Evolutionary conservation across 1,284 basidiomycete genomes (phyloP).

Genomic region (Tremellales sp.): DNA sequence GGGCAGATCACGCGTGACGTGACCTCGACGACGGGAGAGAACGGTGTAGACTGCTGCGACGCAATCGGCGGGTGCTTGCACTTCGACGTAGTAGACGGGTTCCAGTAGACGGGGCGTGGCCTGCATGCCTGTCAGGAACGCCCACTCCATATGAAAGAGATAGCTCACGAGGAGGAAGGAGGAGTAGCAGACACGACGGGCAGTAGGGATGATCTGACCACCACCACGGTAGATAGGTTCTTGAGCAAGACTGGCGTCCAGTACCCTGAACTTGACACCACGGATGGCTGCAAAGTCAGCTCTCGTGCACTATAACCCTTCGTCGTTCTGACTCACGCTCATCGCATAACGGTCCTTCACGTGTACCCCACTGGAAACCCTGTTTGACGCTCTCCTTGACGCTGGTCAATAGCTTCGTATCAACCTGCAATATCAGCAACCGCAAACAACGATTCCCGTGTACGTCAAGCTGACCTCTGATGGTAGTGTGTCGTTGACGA

Average conservation of each 20-base stretch:
- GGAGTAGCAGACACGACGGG: constrained; percentile 96
- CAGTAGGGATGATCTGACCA: constrained; percentile 97
- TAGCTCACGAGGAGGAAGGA: constrained; percentile 84
- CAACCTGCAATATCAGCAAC: constrained; percentile 56
- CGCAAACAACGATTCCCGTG: neutral
- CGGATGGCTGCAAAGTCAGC: constrained; percentile 70
- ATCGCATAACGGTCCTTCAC: constrained; percentile 95
- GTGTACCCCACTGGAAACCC: constrained; percentile 98
- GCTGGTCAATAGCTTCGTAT: constrained; percentile 84
- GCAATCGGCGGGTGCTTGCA: constrained; percentile 96
- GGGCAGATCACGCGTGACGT: constrained; percentile 95
- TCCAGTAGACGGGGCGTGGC: constrained; percentile 90
- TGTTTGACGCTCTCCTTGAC: constrained; percentile 96
- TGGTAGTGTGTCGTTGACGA: constrained; percentile 93
- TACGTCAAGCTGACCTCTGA: constrained; percentile 61
- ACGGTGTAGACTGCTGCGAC: constrained; percentile 98
- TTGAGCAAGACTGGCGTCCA: constrained; percentile 84
- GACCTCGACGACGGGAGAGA: constrained; percentile 89
- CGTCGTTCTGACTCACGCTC: constrained; percentile 68
- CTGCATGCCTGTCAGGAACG: too few species aligned
- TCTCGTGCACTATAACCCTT: neutral
- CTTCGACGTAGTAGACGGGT: constrained; percentile 96
- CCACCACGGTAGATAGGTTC: constrained; percentile 97
- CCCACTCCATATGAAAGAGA: neutral
- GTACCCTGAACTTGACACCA: constrained; percentile 93